Evolutionary conservation across 179 eudicot species (phyloP).

Genomic region (Sideroxylon spinosum): DNA sequence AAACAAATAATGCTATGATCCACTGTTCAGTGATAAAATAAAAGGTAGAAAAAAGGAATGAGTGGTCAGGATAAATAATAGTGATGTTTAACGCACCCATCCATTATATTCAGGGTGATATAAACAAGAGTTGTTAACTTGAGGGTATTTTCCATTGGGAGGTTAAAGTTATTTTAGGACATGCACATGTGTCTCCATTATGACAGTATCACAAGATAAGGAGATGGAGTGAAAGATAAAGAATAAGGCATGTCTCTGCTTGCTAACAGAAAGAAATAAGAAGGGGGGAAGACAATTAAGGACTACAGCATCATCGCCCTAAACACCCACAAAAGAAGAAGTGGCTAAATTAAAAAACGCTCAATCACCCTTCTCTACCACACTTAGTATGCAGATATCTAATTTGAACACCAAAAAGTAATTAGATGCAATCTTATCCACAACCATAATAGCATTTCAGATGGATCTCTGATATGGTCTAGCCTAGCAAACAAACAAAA

Average conservation of each 20-base stretch:
- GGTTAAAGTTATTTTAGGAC: background rate
- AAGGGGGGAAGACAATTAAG: background rate
- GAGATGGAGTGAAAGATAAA: too few species aligned
- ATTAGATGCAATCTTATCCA: background rate
- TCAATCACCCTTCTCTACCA: background rate
- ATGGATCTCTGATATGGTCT: background rate
- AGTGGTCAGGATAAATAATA: background rate
- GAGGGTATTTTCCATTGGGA: background rate
- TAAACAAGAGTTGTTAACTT: background rate
- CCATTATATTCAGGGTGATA: too few species aligned
- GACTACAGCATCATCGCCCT: background rate
- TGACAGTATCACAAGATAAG: background rate
- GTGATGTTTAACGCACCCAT: background rate
- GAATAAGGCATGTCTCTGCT: too few species aligned
- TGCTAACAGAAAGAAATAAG: background rate
- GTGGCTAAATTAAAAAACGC: background rate
- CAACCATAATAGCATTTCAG: background rate
- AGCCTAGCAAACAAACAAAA: background rate
- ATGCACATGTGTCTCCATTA: background rate
- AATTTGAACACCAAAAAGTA: background rate
- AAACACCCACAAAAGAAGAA: background rate
- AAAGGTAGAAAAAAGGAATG: background rate
- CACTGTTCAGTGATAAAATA: background rate
- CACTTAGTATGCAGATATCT: background rate
- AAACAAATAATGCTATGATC: background rate